Percentiles rank a stretch among this genome's conserved stretches.
These are phyloP conservation scores for Gossypium herbaceum DNA, from an alignment of 345 rosid genomes.

Conservation along the genomic window DNA sequence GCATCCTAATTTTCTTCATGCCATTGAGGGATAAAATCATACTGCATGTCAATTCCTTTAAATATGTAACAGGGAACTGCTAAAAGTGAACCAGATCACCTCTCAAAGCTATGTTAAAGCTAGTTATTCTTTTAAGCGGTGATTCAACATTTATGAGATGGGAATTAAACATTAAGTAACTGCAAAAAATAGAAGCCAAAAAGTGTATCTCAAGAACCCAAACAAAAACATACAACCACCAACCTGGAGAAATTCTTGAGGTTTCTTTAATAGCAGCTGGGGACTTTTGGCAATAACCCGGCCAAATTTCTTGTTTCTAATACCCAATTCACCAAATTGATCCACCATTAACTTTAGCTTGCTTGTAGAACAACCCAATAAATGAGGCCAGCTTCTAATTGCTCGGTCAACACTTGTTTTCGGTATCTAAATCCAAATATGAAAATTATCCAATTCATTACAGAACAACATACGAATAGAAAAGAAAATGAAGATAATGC, in stretches of 20 bases:
- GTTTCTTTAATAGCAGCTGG: slow-evolving; percentile 69
- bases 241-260: slow-evolving; percentile 67
- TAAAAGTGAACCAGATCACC: slow-evolving; percentile 8
- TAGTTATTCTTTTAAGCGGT: neutral
- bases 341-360: slow-evolving; percentile 58
- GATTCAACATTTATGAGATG: neutral
- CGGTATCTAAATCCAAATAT: slow-evolving; percentile 43
- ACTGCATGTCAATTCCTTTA: neutral
- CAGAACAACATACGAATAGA: neutral
- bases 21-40: neutral
- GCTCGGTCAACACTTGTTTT: slow-evolving; percentile 50
- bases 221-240: neutral
- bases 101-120: neutral
- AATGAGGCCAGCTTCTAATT: slow-evolving; percentile 70
- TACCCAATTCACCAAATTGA: slow-evolving; percentile 47
- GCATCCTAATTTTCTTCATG: neutral
- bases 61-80: neutral
- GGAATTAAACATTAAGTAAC: slow-evolving; percentile 7
- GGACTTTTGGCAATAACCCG: slow-evolving; percentile 71
- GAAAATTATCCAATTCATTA: neutral
- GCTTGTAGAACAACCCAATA: slow-evolving; percentile 72
- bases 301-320: slow-evolving; percentile 60
- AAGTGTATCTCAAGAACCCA: neutral
- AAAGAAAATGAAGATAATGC: neutral
- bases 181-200: neutral